Evolutionary conservation across 371 early-diverging fungal genomes (phyloP).

Genomic region (Mucor racemosus): DNA sequence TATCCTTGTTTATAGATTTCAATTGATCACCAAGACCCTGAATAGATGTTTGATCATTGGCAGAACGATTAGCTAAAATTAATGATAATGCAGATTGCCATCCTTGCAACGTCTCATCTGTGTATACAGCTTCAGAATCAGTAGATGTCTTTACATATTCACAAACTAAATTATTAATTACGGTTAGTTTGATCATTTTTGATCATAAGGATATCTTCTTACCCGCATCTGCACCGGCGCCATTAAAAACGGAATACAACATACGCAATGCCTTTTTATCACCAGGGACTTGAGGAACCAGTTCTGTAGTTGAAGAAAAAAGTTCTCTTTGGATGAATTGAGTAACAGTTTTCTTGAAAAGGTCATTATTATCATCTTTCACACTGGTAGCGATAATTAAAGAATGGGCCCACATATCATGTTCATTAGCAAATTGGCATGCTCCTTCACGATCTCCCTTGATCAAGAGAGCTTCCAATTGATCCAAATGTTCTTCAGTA

Average conservation of each 20-base stretch:
- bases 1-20: constrained; percentile 18
- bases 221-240: constrained; percentile 64
- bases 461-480: constrained; percentile 67
- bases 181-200: background rate
- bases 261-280: constrained; percentile 72
- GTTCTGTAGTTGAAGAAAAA: constrained; percentile 22
- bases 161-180: constrained; percentile 21
- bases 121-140: constrained; percentile 7
- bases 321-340: constrained; percentile 70
- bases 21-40: constrained; percentile 79
- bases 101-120: constrained; percentile 44
- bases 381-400: constrained; percentile 81
- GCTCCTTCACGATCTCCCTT: constrained; percentile 79
- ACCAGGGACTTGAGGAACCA: constrained; percentile 24
- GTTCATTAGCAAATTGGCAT: constrained; percentile 67
- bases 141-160: constrained; percentile 29
- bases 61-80: constrained; percentile 83
- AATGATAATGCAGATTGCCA: constrained; percentile 76
- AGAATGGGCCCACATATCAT: constrained; percentile 88
- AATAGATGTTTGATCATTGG: constrained; percentile 73
- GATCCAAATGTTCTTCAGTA: constrained; percentile 36
- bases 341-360: constrained; percentile 77
- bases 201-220: constrained; percentile 10
- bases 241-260: constrained; percentile 76
- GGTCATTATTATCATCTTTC: constrained; percentile 62